Evolutionary conservation across 768 basidiomycete genomes (phyloP), one percentile per base, ranked within the genome.

Genomic region (Exsudoporus frostii): DNA sequence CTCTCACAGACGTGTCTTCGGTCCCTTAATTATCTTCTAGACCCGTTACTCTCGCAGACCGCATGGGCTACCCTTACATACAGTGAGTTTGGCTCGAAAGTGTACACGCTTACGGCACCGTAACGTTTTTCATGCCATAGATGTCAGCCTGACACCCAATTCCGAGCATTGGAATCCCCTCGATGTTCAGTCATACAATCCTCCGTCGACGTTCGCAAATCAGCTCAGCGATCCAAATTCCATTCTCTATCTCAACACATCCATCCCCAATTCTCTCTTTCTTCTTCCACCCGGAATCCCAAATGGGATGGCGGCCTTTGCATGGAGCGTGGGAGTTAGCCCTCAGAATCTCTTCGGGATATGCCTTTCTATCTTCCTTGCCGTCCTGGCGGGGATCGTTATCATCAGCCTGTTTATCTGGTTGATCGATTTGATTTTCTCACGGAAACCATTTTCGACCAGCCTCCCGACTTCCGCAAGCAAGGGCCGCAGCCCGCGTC

Each of bases 31-130:
- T 33, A 24, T 55, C 37, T 38, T 19, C 34, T 65, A 95, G 94
- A 98, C 71, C 95, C 96, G n/a, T 74, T 98, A 37, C 76, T 97
- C 42, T 82, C 86, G 10, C 87, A 91, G 64, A 86, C 90, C 7
- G 85, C 92, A 1, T 98, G 96, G 96, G 82, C 95, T 15, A 88
- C 84, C 13, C 75, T 92, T 47, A 72, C 80, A 44, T 90, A 85
- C 67, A 92, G 88, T 88, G 61, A 68, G 78, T 62, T 10, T 37
- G 39, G 20, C 49, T 46, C 19, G n/a, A 45, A 48, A 39, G 64
- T 63, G 33, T 37, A 25, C 47, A 13, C 20, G n/a, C 43, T 55
- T 22, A 53, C 20, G 49, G 42, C 42, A 51, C 53, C 44, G 20
- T 53, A 50, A 61, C 50, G 5, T 25, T 15, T 56, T 54, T 25